Evolutionary conservation across 1,284 basidiomycete genomes (phyloP).

Genomic region (Irpex lacteus): DNA sequence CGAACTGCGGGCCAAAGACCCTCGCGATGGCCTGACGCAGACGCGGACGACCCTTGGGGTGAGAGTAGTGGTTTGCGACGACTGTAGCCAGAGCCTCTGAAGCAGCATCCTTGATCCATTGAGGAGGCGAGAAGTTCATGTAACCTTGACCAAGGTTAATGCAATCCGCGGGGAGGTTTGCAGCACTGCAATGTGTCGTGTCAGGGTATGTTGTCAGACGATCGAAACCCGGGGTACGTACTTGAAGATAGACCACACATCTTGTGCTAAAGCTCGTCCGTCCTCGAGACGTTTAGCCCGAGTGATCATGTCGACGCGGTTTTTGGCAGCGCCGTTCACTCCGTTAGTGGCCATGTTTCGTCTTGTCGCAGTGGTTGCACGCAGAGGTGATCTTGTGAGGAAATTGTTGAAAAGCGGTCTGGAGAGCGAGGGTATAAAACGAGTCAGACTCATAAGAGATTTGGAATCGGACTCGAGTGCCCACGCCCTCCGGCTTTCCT

Average conservation of each 20-base stretch:
- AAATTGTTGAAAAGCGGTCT: slow-evolving; percentile 1
- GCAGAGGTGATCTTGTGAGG: background rate
- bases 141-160: slow-evolving; percentile 94
- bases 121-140: slow-evolving; percentile 89
- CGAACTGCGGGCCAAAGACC: slow-evolving; percentile 60
- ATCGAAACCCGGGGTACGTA: slow-evolving; percentile 34
- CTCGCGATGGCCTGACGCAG: slow-evolving; percentile 83
- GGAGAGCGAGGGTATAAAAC: slow-evolving; percentile 4
- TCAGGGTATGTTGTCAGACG: background rate
- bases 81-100: slow-evolving; percentile 68
- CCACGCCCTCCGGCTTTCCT: background rate
- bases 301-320: slow-evolving; percentile 50
- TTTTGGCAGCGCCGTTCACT: slow-evolving; percentile 9
- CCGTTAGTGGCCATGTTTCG: slow-evolving; percentile 13
- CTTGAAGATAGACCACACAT: slow-evolving; percentile 96
- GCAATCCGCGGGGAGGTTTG: slow-evolving; percentile 81
- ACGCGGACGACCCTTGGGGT: slow-evolving; percentile 84
- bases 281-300: slow-evolving; percentile 69
- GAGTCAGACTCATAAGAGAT: slow-evolving; percentile 12
- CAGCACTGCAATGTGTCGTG: slow-evolving; percentile 51
- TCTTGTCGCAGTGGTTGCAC: slow-evolving; percentile 9
- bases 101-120: slow-evolving; percentile 80
- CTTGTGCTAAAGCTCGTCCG: slow-evolving; percentile 74
- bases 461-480: background rate
- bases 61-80: slow-evolving; percentile 85